These are phyloP conservation scores for Novakomyces olei DNA, from an alignment of 805 yeast species.

Conservation along the genomic window DNA sequence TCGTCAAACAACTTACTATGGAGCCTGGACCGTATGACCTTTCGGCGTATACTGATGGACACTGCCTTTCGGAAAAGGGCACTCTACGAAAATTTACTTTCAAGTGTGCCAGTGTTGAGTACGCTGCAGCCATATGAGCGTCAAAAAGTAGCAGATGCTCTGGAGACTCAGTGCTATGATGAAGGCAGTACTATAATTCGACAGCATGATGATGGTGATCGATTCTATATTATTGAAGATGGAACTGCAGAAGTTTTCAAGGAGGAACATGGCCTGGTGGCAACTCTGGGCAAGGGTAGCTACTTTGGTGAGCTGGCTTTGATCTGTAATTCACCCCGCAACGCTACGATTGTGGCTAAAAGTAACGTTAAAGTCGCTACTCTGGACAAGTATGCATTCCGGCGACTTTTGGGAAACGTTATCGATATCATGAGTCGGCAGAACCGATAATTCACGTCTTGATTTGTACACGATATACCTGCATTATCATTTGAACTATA, in stretches of 20 bases:
- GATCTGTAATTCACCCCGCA: slow-evolving; percentile 76
- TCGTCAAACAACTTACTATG: slow-evolving; percentile 49
- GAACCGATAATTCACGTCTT: too few relatives aligned
- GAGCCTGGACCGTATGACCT: slow-evolving; percentile 85
- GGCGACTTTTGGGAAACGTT: slow-evolving; percentile 52
- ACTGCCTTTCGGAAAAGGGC: slow-evolving; percentile 76
- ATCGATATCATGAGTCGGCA: slow-evolving; percentile 2
- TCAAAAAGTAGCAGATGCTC: slow-evolving; percentile 83
- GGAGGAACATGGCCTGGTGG: slow-evolving; percentile 36
- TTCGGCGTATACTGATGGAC: slow-evolving; percentile 74
- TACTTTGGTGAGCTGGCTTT: slow-evolving; percentile 94
- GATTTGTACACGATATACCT: too few relatives aligned
- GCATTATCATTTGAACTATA: too few relatives aligned
- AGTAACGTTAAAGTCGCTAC: slow-evolving; percentile 71
- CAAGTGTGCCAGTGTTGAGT: slow-evolving; percentile 62
- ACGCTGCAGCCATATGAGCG: slow-evolving; percentile 60
- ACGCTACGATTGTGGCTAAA: slow-evolving; percentile 71
- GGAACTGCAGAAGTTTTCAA: slow-evolving; percentile 65
- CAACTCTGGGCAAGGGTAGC: slow-evolving; percentile 50
- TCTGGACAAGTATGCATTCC: slow-evolving; percentile 77
- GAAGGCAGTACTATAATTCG: slow-evolving; percentile 53
- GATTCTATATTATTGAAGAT: slow-evolving; percentile 50
- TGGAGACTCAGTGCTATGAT: slow-evolving; percentile 50
- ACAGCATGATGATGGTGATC: slow-evolving; percentile 72
- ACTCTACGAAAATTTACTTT: slow-evolving; percentile 72